Evolutionary conservation across 495 filamentous ascomycete genomes (phyloP).

Genomic region (Hypoxylon perforatum): DNA sequence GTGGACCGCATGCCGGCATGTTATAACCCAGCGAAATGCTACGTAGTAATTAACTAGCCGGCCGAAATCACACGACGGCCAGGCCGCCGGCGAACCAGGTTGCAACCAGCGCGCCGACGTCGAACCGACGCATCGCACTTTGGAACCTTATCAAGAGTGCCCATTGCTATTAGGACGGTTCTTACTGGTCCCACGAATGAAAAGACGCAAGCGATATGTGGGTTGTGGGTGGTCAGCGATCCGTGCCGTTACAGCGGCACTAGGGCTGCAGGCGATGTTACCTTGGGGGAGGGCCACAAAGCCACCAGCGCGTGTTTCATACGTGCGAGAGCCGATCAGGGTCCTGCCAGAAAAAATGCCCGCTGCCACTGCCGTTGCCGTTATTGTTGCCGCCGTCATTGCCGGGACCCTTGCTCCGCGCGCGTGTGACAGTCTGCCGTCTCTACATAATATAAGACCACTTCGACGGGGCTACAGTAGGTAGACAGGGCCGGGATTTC

Average conservation of each 20-base stretch:
- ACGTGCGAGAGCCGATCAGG: constrained; percentile 21
- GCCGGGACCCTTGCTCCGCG: constrained; percentile 13
- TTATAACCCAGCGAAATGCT: constrained; percentile 18
- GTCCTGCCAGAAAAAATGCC: background rate
- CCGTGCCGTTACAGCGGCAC: constrained; percentile 23
- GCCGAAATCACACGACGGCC: background rate
- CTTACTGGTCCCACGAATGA: constrained; percentile 13
- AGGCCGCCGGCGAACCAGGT: constrained; percentile 12
- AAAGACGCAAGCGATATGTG: background rate
- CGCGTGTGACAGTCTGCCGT: background rate
- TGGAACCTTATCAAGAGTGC: constrained; percentile 13
- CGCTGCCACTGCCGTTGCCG: too few relatives aligned
- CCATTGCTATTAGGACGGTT: constrained; percentile 11
- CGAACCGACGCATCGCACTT: too few relatives aligned
- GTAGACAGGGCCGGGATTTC: too few relatives aligned
- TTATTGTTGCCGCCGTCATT: constrained; percentile 5
- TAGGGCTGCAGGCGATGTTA: constrained; percentile 25
- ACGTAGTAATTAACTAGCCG: constrained; percentile 25
- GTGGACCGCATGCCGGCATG: constrained; percentile 11
- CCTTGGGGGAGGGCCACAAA: too few relatives aligned
- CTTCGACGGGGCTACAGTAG: too few relatives aligned
- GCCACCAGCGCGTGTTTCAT: background rate
- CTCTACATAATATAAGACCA: too few relatives aligned
- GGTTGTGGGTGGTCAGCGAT: constrained; percentile 17
- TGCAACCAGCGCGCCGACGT: too few relatives aligned